These are phyloP conservation scores for Rhizomucor pusillus DNA, from an alignment of 371 early-diverging fungal species.

Conservation along the genomic window DNA sequence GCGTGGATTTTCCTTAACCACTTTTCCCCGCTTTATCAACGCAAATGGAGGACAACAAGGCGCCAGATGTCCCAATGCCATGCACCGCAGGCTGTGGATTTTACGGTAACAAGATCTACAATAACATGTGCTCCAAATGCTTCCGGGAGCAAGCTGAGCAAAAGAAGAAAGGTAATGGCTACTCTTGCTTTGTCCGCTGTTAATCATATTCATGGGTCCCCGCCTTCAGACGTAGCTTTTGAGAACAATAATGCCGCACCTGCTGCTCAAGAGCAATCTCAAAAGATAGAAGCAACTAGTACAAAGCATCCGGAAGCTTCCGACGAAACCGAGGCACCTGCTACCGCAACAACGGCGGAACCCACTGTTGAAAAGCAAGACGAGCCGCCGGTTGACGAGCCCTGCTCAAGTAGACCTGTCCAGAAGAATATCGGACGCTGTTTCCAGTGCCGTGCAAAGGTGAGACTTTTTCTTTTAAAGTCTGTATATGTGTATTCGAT, in stretches of 20 bases:
- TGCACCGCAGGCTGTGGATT: slow-evolving; percentile 71
- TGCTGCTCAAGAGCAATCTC: too few species aligned
- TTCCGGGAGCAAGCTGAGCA: slow-evolving; percentile 30
- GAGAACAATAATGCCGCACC: too few species aligned
- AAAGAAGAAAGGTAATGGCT: slow-evolving; percentile 9
- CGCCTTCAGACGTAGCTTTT: too few species aligned
- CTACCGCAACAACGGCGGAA: slow-evolving; percentile 2
- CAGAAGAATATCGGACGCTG: slow-evolving; percentile 76
- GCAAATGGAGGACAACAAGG: slow-evolving; percentile 63
- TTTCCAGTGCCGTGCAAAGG: slow-evolving; percentile 69
- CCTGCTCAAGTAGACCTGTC: slow-evolving; percentile 25
- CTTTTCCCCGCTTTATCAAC: slow-evolving; percentile 10
- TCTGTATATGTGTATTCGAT: background rate
- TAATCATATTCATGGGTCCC: too few species aligned
- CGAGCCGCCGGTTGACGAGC: slow-evolving; percentile 2
- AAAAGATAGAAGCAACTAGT: background rate
- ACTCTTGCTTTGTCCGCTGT: too few species aligned
- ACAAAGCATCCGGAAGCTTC: background rate
- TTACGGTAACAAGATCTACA: slow-evolving; percentile 61
- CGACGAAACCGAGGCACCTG: background rate
- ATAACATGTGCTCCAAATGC: slow-evolving; percentile 84
- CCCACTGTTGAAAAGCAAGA: slow-evolving; percentile 8
- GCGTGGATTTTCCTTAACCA: background rate
- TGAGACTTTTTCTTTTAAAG: slow-evolving; percentile 14
- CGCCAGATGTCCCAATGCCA: slow-evolving; percentile 48